These are phyloP conservation scores for Penicillium canescens DNA, from an alignment of 495 filamentous ascomycete genomes.

Conservation along the genomic window DNA sequence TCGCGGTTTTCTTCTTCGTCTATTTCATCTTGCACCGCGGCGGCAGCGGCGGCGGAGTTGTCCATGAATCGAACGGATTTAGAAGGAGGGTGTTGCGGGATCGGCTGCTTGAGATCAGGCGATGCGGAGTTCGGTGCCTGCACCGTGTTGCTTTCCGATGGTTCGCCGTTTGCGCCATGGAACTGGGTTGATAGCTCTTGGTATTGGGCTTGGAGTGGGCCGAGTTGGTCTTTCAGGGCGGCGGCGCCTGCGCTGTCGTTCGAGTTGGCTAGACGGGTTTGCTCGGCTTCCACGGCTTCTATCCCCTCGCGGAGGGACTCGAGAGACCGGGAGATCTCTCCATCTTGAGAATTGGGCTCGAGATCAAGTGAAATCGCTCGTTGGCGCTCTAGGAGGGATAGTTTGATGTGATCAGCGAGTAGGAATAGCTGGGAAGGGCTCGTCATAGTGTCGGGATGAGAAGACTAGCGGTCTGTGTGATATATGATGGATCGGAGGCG, in stretches of 20 bases:
- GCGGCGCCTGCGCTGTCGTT: constrained; percentile 55
- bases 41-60: constrained; percentile 45
- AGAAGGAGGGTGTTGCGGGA: constrained; percentile 49
- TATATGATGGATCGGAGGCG: constrained; percentile 3
- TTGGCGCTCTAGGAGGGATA: constrained; percentile 75
- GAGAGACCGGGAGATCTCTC: constrained; percentile 84
- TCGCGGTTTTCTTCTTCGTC: constrained; percentile 53
- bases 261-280: constrained; percentile 57
- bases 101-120: constrained; percentile 46
- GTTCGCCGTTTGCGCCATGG: constrained; percentile 59
- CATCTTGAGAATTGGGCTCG: constrained; percentile 81
- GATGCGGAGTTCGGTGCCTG: constrained; percentile 63
- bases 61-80: constrained; percentile 95
- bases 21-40: constrained; percentile 34
- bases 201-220: constrained; percentile 55
- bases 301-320: constrained; percentile 84
- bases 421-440: constrained; percentile 57
- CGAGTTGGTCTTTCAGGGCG: constrained; percentile 71
- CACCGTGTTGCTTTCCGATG: constrained; percentile 61
- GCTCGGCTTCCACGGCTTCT: constrained; percentile 69
- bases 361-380: constrained; percentile 86
- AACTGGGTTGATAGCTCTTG: constrained; percentile 61
- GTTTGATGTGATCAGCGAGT: constrained; percentile 56
- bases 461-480: constrained; percentile 1
- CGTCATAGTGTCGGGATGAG: constrained; percentile 44